phyloP scores from a whole-genome alignment of 148 eudicot genomes.

The Spergularia marina region DNA sequence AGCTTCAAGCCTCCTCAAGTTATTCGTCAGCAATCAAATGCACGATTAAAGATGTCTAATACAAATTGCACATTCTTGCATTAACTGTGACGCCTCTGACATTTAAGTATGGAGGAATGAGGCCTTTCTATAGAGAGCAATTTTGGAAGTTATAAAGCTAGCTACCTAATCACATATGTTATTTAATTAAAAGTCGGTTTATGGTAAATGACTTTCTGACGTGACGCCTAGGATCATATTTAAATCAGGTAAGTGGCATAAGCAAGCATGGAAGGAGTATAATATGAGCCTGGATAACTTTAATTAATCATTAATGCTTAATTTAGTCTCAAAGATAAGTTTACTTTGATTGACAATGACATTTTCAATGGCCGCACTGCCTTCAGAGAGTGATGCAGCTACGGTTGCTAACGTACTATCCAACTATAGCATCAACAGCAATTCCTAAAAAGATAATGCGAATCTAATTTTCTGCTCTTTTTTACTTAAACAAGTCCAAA shows the following conservation, averaged over 20 bases:
- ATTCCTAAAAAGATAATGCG: neutral
- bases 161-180: slow-evolving; percentile 23
- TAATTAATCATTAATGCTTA: slow-evolving; percentile 14
- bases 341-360: neutral
- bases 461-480: neutral
- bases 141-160: slow-evolving; percentile 22
- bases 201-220: slow-evolving; percentile 21
- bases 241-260: slow-evolving; percentile 16
- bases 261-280: slow-evolving; percentile 13
- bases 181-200: slow-evolving; percentile 27
- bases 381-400: slow-evolving; percentile 22
- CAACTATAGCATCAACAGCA: slow-evolving; percentile 15
- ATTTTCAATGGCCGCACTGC: slow-evolving; percentile 11
- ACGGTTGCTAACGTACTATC: slow-evolving; percentile 6
- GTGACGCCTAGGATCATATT: slow-evolving; percentile 16
- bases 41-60: slow-evolving; percentile 2
- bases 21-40: slow-evolving; percentile 10
- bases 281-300: slow-evolving; percentile 10
- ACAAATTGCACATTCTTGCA: neutral
- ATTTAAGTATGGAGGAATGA: slow-evolving; percentile 3
- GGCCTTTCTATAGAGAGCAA: slow-evolving; percentile 19
- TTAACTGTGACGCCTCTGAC: slow-evolving; percentile 16
- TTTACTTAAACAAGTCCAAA: slow-evolving; percentile 17
- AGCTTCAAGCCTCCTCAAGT: neutral
- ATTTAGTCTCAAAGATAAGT: slow-evolving; percentile 22